Base-by-base conservation (phyloP, 2,329 filamentous ascomycete species). In the Escovopsis sp. region DNA sequence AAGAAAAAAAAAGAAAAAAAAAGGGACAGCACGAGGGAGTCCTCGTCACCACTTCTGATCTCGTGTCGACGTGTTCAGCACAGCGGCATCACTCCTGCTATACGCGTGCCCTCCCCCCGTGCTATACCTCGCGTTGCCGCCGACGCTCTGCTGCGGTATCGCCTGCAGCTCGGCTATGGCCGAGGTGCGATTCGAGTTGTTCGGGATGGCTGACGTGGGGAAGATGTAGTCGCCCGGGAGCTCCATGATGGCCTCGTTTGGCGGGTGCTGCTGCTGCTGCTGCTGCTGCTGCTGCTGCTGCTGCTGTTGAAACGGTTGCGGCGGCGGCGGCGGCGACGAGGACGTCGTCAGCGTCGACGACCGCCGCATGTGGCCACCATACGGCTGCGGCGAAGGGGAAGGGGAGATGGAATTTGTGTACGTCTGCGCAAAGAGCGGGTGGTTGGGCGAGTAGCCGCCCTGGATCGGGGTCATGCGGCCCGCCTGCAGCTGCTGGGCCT, bases 211-310 rank as follows among this genome's bases (percentile, higher is more conserved):
- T 0, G 50, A 45, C 15, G 53, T 53, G 34, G 59, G 54, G 0
- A 58, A 47, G 31, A 66, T 55, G 42, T 61, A 63, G 45, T 72
- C 68, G 16, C 68, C 68, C 0, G 64, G 57, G 8, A 70, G 56
- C 39, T 70, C 66, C 39, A 58, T 54, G 27, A 53, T 39, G 9
- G 45, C 41, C n/a, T 37, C 29, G 28, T 45, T 43, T 35, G 51
- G 48, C 13, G 45, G 46, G 0, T 4, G 7, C 4, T 25, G 21
- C 21, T n/a, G n/a, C n/a, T n/a, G n/a, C 21, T 25, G 21, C 7
- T 25, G 21, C 27, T 45, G 43, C 27, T 41, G 40, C 15, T 36
- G 27, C n/a, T 34, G 18, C 29, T 48, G 47, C 2, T 5, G 19
- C 19, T 23, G 21, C 21, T 23, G 4, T 11, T 25, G 21, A 8